phyloP scores from a whole-genome alignment of 306 rosid genomes.

The Rosa multiflora region DNA sequence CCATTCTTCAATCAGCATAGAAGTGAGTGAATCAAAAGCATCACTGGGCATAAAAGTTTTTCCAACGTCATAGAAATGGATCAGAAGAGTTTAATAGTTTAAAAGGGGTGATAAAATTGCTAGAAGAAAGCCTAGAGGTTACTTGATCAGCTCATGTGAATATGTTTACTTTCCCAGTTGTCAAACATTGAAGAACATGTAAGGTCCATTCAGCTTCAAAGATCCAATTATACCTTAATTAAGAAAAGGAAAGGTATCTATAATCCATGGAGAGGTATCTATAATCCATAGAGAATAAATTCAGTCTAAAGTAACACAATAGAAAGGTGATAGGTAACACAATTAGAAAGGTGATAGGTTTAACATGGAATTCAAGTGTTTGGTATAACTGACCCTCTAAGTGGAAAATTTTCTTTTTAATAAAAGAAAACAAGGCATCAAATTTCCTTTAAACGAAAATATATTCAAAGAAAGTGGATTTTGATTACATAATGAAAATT shows the following conservation, averaged over 20 bases:
- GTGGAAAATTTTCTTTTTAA: neutral
- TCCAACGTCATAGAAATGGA: neutral
- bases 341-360: too few relatives aligned
- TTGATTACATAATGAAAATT: neutral
- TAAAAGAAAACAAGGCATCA: neutral
- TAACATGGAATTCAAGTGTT: neutral
- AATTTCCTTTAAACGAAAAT: neutral
- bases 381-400: neutral
- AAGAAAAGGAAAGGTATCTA: neutral
- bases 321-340: too few relatives aligned
- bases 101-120: too few relatives aligned
- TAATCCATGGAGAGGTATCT: neutral
- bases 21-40: too few relatives aligned
- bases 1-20: neutral
- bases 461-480: neutral
- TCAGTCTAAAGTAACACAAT: neutral
- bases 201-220: neutral
- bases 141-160: neutral
- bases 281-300: neutral
- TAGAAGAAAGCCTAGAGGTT: neutral
- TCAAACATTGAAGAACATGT: neutral
- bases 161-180: neutral
- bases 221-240: neutral
- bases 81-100: too few relatives aligned
- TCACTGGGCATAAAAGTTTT: too few relatives aligned